Evolutionary conservation across 768 basidiomycete species (phyloP), one percentile per base, ranked within the genome.

Genomic region (Paxillus ammoniavirescens): DNA sequence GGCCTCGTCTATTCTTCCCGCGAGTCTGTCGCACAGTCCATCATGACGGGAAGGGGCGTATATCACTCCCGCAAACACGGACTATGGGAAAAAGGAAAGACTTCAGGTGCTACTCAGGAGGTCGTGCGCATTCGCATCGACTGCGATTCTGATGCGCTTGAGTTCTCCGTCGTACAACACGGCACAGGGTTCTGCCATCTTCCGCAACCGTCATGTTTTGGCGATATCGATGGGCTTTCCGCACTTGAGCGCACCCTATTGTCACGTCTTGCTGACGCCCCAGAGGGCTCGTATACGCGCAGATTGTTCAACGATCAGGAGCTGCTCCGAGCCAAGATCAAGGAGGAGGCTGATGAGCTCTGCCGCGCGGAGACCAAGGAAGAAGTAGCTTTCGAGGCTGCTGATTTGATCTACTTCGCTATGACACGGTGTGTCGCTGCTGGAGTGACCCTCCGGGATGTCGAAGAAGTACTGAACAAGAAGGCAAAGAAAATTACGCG

Each of bases 331-430:
- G 87, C 93, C 48, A 99, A 99, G 77, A 93, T 99, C 59, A 92
- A 90, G 86, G 97, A 99, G 71, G 97, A 99, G 69, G 97, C 97
- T 0, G 91, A 96, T 62, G 97, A 99, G 70, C 80, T 99, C n/a
- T 96, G 93, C 67, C 78, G 78, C 15, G 92, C 92, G 21, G 75
- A 83, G 60, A 82, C 83, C 2, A 82, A 82, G 64, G 84, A 89
- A 45, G 91, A 98, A 30, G 75, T 97, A 14, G 90, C 94, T 1
- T 96, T 95, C 56, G 97, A 99, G 71, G 91, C 94, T 7, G 96
- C 95, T 1, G 97, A 99, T 72, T 76, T 99, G 21, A 64, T 96
- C 40, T 99, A 98, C 75, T 99, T 99, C 66, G 83, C 89, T 1
- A 72, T 99, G 61, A 83, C 90, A 18, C 86, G 87, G 59, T 98